phyloP scores from a whole-genome alignment of 345 rosid species.

The Syzygium aqueum region DNA sequence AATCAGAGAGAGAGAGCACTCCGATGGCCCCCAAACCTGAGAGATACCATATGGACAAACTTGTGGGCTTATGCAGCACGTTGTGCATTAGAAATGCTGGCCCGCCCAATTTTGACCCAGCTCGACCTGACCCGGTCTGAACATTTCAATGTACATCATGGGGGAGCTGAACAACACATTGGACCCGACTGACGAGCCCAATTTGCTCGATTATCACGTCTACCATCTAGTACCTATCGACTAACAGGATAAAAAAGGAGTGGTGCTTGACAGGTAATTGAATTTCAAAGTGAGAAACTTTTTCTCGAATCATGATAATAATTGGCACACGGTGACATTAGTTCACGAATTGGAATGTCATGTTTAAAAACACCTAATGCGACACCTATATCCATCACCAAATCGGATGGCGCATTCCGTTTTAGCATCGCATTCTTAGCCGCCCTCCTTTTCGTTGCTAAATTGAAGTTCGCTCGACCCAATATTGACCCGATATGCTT shows the following conservation, averaged over 20 bases:
- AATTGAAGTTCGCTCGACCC: neutral
- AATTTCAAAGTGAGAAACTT: neutral
- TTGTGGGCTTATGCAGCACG: neutral
- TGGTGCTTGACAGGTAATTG: neutral
- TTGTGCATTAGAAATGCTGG: neutral
- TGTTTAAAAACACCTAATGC: neutral
- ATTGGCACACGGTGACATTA: neutral
- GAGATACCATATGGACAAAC: neutral
- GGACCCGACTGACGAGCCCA: neutral
- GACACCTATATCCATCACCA: no score
- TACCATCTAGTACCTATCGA: neutral
- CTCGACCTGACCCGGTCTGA: neutral
- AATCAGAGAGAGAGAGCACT: no score
- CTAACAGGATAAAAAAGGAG: neutral
- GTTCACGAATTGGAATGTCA: no score
- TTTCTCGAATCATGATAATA: neutral
- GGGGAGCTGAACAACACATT: neutral
- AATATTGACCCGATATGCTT: neutral
- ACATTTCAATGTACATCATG: neutral
- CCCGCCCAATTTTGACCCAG: neutral
- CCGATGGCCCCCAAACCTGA: neutral
- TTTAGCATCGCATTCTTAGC: neutral
- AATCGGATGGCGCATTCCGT: neutral
- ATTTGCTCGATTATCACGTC: neutral
- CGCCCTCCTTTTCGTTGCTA: neutral